Conservation (phyloP, 768 basidiomycete genomes). For the Coprinopsis marcescibilis region DNA sequence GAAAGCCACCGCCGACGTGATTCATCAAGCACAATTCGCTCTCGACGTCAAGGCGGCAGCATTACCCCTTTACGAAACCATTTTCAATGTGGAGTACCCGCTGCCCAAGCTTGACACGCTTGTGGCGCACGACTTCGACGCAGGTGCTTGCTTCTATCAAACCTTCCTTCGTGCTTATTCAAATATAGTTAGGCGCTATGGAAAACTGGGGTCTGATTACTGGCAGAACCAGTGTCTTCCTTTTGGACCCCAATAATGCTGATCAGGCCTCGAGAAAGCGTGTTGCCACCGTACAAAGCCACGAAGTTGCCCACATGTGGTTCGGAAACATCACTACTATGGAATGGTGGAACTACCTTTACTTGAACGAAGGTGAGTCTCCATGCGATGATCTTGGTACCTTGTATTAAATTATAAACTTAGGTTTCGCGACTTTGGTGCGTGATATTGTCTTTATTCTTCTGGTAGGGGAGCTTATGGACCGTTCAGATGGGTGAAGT, state of each 20-base stretch:
- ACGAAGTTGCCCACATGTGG: constrained; percentile 87
- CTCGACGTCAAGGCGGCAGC: constrained; percentile 81
- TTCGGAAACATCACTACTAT: constrained; percentile 93
- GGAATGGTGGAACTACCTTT: constrained; percentile 88
- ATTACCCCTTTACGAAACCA: constrained; percentile 84
- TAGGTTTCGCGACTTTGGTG: constrained; percentile 83
- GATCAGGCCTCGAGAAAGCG: constrained; percentile 72
- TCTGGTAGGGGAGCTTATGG: constrained; percentile 5
- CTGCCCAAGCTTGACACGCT: constrained; percentile 93
- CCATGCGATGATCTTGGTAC: background rate
- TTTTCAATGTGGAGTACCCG: constrained; percentile 90
- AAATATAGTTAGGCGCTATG: constrained; percentile 58
- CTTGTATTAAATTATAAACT: constrained; percentile 4
- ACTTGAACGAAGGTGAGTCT: constrained; percentile 65
- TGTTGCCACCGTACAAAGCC: constrained; percentile 74
- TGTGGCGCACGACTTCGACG: constrained; percentile 85
- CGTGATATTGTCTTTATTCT: background rate
- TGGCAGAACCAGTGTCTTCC: constrained; percentile 75
- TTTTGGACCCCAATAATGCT: constrained; percentile 71
- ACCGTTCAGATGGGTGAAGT: constrained; percentile 74
- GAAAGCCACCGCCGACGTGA: constrained; percentile 72
- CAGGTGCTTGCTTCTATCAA: constrained; percentile 37
- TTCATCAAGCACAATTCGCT: constrained; percentile 79
- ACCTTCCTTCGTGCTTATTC: background rate
- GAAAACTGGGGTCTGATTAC: constrained; percentile 95